Evolutionary conservation across 192 early-diverging fungal genomes (phyloP).

Genomic region (Coemansia sp.): DNA sequence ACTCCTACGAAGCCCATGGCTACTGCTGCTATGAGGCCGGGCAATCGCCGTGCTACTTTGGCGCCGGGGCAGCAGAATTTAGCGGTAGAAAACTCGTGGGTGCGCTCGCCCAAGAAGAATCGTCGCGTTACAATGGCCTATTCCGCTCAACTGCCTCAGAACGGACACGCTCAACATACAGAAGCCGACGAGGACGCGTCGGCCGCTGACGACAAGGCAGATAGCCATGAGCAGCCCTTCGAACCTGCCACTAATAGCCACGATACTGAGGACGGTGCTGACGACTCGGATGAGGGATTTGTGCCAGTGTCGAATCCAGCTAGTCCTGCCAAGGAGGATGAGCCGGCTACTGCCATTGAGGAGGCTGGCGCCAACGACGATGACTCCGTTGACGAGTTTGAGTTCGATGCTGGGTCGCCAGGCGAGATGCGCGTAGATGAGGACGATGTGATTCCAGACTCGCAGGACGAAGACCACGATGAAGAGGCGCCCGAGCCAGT

Average conservation of each 20-base stretch:
- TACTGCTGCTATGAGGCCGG: not conserved
- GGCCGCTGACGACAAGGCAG: not conserved
- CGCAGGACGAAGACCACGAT: slow-evolving; percentile 7
- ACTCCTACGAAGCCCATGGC: not conserved
- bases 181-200: not conserved
- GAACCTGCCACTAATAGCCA: not conserved
- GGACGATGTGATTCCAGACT: slow-evolving; percentile 6
- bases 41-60: slow-evolving; percentile 27
- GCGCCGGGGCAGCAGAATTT: slow-evolving; percentile 14
- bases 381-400: not conserved
- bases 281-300: not conserved
- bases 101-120: slow-evolving; percentile 28
- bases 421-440: slow-evolving; percentile 5
- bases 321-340: not conserved
- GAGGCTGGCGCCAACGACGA: slow-evolving; percentile 6
- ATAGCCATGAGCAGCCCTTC: not conserved
- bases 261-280: slow-evolving; percentile 11
- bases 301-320: not conserved
- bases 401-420: not conserved
- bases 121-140: slow-evolving; percentile 36
- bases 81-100: slow-evolving; percentile 13
- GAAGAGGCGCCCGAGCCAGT: not conserved
- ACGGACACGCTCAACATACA: not conserved
- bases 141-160: not conserved
- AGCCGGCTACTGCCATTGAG: not conserved